These are phyloP conservation scores for Nematocida ironsii DNA, from an alignment of 371 early-diverging fungal genomes.

Conservation along the genomic window DNA sequence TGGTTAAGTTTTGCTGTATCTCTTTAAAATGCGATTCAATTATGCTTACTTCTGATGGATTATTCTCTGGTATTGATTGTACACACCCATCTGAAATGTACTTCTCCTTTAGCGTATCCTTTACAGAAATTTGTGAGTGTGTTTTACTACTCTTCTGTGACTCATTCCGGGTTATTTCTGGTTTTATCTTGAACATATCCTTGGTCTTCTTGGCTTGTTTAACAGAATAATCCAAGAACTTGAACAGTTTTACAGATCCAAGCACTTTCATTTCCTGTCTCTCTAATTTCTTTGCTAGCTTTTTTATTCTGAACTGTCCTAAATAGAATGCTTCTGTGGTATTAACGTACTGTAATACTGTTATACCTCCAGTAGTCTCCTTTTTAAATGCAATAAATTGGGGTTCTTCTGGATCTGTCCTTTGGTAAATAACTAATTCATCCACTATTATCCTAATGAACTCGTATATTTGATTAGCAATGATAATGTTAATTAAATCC, in stretches of 20 bases:
- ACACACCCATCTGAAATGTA: constrained; percentile 45
- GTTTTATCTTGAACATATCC: constrained; percentile 30
- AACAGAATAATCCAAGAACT: constrained; percentile 51
- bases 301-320: constrained; percentile 52
- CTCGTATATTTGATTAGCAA: constrained; percentile 42
- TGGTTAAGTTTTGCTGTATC: constrained; percentile 27
- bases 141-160: background rate
- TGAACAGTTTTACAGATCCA: constrained; percentile 59
- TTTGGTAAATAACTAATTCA: constrained; percentile 60
- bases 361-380: constrained; percentile 37
- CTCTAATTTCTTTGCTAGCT: constrained; percentile 60
- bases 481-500: constrained; percentile 50
- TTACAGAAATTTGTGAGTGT: constrained; percentile 11
- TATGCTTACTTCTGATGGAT: constrained; percentile 47
- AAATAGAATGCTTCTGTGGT: constrained; percentile 34
- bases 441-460: constrained; percentile 62
- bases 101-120: constrained; percentile 35
- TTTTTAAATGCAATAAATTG: constrained; percentile 63
- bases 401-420: constrained; percentile 60
- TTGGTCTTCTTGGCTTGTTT: constrained; percentile 43
- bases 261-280: constrained; percentile 48
- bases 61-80: background rate
- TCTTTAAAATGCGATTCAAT: constrained; percentile 45
- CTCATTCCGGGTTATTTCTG: background rate
- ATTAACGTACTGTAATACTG: constrained; percentile 55